Evolutionary conservation across 345 rosid genomes (phyloP).

Genomic region (Syzygium aqueum): DNA sequence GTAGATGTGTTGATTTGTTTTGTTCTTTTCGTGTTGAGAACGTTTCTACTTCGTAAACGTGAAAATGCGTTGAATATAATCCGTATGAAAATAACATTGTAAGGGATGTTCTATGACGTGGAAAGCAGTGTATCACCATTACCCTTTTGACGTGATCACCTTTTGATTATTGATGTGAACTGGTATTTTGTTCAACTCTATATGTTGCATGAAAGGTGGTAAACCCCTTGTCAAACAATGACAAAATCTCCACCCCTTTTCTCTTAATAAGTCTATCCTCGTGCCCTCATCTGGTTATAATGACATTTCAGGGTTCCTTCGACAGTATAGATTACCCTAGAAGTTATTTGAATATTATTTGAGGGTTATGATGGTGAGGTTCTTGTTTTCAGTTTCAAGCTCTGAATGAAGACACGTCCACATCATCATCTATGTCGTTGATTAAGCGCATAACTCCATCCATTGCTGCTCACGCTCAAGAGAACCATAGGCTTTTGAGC

Average conservation of each 20-base stretch:
- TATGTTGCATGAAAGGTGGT: neutral
- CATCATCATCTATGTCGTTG: neutral
- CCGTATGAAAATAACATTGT: neutral
- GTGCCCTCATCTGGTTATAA: neutral
- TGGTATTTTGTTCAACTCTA: neutral
- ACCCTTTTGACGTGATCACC: neutral
- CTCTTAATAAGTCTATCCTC: neutral
- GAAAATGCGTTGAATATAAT: neutral
- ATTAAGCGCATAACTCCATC: slow-evolving; percentile 41
- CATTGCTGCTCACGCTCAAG: slow-evolving; percentile 40
- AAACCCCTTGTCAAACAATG: neutral
- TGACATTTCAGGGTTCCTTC: neutral
- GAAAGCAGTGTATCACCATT: neutral
- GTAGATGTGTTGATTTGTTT: neutral
- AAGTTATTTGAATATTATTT: neutral
- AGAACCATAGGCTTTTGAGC: slow-evolving; percentile 50
- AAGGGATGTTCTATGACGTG: neutral
- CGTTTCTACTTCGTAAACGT: neutral
- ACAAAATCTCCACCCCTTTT: neutral
- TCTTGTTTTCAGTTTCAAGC: neutral
- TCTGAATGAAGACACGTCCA: neutral
- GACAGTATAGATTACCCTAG: neutral
- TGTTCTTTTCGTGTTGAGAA: neutral
- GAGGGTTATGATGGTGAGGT: neutral
- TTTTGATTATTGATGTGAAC: neutral